These are phyloP conservation scores for Lactuca saligna DNA, from an alignment of 129 eudicot species.

Conservation along the genomic window DNA sequence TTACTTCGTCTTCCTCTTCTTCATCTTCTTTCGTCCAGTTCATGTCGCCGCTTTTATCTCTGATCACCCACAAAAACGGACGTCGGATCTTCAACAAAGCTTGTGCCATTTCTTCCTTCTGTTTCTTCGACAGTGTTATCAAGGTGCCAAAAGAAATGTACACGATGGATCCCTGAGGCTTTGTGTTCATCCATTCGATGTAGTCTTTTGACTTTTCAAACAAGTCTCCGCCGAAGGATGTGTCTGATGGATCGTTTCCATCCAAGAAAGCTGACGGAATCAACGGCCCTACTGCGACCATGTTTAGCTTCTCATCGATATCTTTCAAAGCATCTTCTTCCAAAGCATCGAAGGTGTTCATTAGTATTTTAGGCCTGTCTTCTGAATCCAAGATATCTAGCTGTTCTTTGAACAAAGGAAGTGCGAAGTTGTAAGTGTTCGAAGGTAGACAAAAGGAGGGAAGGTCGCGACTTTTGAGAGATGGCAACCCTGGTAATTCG, in stretches of 20 bases:
- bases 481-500: conserved; percentile 42
- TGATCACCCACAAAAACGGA: conserved; percentile 38
- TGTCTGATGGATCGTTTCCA: conserved; percentile 15
- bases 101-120: conserved; percentile 32
- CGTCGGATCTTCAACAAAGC: conserved; percentile 12
- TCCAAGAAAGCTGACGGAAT: conserved; percentile 36
- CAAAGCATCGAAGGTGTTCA: conserved; percentile 38
- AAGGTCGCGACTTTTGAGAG: conserved; percentile 27
- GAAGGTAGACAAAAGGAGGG: conserved; percentile 40
- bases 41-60: conserved; percentile 8
- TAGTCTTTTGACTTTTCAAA: conserved; percentile 19
- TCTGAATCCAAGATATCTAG: conserved; percentile 23
- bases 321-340: conserved; percentile 33
- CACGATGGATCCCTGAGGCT: conserved; percentile 22
- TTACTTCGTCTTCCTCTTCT: conserved; percentile 23
- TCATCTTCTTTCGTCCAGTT: neutral
- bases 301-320: conserved; percentile 15
- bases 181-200: conserved; percentile 28
- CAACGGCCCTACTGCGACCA: conserved; percentile 42
- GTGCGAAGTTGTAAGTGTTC: neutral
- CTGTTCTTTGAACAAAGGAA: conserved; percentile 28
- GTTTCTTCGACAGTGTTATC: conserved; percentile 17
- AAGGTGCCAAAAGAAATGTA: conserved; percentile 37
- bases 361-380: conserved; percentile 31
- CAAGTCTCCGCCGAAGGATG: conserved; percentile 24